Base-by-base conservation (phyloP, 441 rosid species). In the Populus trichocarpa region DNA sequence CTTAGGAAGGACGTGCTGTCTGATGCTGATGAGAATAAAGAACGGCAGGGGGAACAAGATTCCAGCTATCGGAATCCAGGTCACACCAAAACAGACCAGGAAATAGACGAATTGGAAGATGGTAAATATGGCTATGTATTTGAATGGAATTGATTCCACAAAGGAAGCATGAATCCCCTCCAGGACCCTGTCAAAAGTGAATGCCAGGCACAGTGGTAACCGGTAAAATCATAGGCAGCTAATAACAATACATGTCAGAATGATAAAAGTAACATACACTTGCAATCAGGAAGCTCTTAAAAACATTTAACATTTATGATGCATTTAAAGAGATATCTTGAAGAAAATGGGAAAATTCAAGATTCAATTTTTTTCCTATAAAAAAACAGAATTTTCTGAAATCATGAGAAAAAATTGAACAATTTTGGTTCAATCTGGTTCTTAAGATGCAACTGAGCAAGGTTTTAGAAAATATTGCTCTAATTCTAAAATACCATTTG, bases 61-160 rank as follows among this genome's bases (percentile, higher is more conserved):
- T 28, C 93, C 91, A 0, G 89, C 93, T 10, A 88, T 78, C 6
- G 89, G 93, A 50, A 90, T 87, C 91, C 93, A 88, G n/a, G 91
- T 90, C 68, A 88, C 74, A 5, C 93, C 90, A 40, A 69, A 88
- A 69, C 91, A 88, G 7, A 87, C 70, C 36, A 87, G 81, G 65
- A 88, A 78, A 67, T 90, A 90, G 28, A 83, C 86, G 8, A 88
- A 53, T 32, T 90, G 91, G 85, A 90, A 82, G 65, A 87, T 81
- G 5, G 93, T 90, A 70, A 90, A 90, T 12, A 40, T 16, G 2
- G 81, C 84, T 0, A 84, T 86, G 74, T 77, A 75, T 76, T 87
- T 88, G 87, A 82, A 88, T 0, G 91, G 93, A 12, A 86, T 89
- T 0, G 84, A 82, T 80, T 88, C 91, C n/a, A 87, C 77, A 50